These are phyloP conservation scores for Colletotrichum sp. DNA, from an alignment of 2,329 filamentous ascomycete genomes.

Conservation along the genomic window DNA sequence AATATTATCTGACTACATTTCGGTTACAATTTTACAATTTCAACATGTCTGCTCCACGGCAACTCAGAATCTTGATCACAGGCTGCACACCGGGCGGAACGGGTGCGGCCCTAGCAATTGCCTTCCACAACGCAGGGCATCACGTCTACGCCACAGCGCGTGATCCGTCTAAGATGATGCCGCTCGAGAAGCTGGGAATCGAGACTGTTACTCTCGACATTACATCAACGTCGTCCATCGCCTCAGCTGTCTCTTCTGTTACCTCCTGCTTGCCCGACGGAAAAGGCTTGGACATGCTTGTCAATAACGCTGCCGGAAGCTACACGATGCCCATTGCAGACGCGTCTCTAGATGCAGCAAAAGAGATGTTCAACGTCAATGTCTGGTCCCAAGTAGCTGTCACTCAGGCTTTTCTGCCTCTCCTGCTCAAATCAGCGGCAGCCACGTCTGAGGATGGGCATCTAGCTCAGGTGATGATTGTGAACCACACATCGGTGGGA, in stretches of 20 bases:
- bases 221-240: slow-evolving; percentile 29
- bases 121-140: slow-evolving; percentile 28
- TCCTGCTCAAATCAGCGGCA: not conserved
- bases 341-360: slow-evolving; percentile 27
- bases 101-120: slow-evolving; percentile 27
- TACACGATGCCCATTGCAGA: slow-evolving; percentile 34
- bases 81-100: slow-evolving; percentile 32
- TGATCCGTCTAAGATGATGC: slow-evolving; percentile 27
- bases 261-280: not conserved
- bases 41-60: not conserved
- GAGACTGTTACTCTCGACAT: slow-evolving; percentile 35
- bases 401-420: slow-evolving; percentile 30
- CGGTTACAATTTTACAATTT: accelerated
- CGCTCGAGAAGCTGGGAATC: slow-evolving; percentile 26
- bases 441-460: not conserved
- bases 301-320: slow-evolving; percentile 35
- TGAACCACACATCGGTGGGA: slow-evolving; percentile 24
- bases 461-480: not conserved
- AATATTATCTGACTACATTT: not conserved
- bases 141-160: slow-evolving; percentile 39
- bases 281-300: slow-evolving; percentile 29
- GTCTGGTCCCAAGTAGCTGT: slow-evolving; percentile 32
- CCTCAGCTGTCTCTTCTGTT: slow-evolving; percentile 16
- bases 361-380: slow-evolving; percentile 32
- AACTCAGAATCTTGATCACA: slow-evolving; percentile 26